These are phyloP conservation scores for Acanthamoeba royreba DNA, from an alignment of 208 protist species.

Conservation along the genomic window DNA sequence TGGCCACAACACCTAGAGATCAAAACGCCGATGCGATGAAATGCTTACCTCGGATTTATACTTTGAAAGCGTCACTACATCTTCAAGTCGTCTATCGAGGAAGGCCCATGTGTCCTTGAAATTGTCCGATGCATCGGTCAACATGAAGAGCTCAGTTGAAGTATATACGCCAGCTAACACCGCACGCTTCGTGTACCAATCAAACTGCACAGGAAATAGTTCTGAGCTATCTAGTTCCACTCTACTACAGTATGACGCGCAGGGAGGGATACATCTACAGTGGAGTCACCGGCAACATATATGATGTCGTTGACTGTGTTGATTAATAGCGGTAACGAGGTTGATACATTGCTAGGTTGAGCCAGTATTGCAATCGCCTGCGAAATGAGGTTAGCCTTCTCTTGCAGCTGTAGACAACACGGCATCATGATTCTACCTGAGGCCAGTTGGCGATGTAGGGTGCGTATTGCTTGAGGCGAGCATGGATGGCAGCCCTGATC, in stretches of 20 bases:
- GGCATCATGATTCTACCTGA: too few species aligned
- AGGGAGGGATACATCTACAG: neutral
- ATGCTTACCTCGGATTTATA: neutral
- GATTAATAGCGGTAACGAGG: neutral
- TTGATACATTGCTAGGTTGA: neutral
- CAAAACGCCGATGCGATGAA: neutral
- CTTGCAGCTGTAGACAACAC: too few species aligned
- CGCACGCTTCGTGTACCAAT: constrained; percentile 21
- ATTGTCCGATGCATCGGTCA: neutral
- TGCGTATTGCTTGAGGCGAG: neutral
- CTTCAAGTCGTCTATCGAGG: neutral
- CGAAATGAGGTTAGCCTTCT: too few species aligned
- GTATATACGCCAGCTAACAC: neutral
- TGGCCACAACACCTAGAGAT: neutral
- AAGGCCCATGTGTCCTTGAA: constrained; percentile 2
- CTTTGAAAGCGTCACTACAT: neutral
- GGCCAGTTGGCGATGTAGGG: neutral
- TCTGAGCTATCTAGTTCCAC: neutral
- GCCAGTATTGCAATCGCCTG: neutral
- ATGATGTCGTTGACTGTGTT: neutral
- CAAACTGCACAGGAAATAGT: neutral
- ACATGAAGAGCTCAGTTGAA: constrained; percentile 17
- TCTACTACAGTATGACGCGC: neutral
- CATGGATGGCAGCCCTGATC: neutral
- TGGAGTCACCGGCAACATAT: neutral